Evolutionary conservation across 805 yeast species (phyloP).

Genomic region (Candida gorgasii): DNA sequence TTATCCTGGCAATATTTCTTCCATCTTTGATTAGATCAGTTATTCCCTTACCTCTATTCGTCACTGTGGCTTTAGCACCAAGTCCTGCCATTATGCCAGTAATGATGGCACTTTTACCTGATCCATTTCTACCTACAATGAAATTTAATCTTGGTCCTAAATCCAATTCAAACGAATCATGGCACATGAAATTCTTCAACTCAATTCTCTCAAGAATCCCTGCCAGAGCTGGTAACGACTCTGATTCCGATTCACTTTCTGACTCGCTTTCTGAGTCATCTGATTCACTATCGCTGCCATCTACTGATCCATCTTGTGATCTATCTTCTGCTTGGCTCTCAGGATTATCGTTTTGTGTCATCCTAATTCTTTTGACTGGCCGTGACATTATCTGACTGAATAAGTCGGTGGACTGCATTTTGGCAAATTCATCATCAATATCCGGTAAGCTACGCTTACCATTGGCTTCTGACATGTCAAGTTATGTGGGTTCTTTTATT

Average conservation of each 20-base stretch:
- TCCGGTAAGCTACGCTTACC: slow-evolving; percentile 5
- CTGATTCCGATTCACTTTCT: slow-evolving; percentile 12
- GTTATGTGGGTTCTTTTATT: neutral
- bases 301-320: neutral
- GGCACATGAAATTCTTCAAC: slow-evolving; percentile 86
- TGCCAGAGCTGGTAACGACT: slow-evolving; percentile 38
- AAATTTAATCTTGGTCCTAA: slow-evolving; percentile 82
- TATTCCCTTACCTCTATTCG: slow-evolving; percentile 78
- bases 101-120: slow-evolving; percentile 85
- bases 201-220: slow-evolving; percentile 69
- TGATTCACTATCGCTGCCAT: neutral
- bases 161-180: slow-evolving; percentile 70
- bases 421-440: neutral
- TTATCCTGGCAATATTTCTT: slow-evolving; percentile 62
- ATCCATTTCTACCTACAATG: slow-evolving; percentile 87
- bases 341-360: slow-evolving; percentile 2
- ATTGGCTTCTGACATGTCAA: neutral
- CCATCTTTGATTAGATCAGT: slow-evolving; percentile 79
- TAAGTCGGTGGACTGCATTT: neutral
- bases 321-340: too few relatives aligned
- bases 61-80: slow-evolving; percentile 85
- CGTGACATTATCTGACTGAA: neutral
- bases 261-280: slow-evolving; percentile 9
- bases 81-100: slow-evolving; percentile 86
- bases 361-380: slow-evolving; percentile 4